phyloP scores from a whole-genome alignment of 371 early-diverging fungal species.

The Choanephora cucurbitarum region DNA sequence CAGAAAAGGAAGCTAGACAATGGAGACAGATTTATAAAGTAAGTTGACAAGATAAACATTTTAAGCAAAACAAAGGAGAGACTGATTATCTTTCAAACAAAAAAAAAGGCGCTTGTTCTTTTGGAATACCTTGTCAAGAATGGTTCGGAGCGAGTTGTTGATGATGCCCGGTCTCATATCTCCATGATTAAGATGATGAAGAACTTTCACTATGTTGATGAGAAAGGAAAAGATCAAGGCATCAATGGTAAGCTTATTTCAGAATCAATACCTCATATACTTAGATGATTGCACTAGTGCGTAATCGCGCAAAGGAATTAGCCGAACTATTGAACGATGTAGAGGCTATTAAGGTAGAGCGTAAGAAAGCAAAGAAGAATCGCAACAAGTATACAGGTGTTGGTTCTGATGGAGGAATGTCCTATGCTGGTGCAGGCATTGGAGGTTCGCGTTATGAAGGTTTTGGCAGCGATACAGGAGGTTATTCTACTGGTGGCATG shows the following conservation, averaged over 20 bases:
- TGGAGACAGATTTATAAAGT: constrained; percentile 95
- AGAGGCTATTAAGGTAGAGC: constrained; percentile 78
- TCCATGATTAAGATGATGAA: constrained; percentile 83
- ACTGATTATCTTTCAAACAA: no score
- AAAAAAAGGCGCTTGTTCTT: constrained; percentile 64
- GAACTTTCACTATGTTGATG: constrained; percentile 85
- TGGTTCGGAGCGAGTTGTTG: constrained; percentile 91
- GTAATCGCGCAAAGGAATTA: constrained; percentile 91
- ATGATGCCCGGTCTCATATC: constrained; percentile 81
- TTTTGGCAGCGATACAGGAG: constrained; percentile 49
- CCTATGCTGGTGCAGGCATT: constrained; percentile 24
- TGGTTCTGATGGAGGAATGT: constrained; percentile 45
- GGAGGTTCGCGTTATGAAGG: constrained; percentile 39
- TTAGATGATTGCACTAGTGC: constrained; percentile 68
- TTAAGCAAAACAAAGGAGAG: neutral
- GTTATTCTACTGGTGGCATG: constrained; percentile 21
- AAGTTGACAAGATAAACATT: no score
- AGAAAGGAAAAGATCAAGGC: constrained; percentile 95
- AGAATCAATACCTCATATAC: no score
- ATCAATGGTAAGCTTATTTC: constrained; percentile 73
- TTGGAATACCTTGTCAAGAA: constrained; percentile 94
- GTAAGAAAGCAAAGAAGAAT: constrained; percentile 87
- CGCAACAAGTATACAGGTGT: constrained; percentile 86
- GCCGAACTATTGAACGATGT: constrained; percentile 77
- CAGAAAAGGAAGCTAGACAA: constrained; percentile 78